phyloP scores from a whole-genome alignment of 2,329 filamentous ascomycete genomes.

The Aspergillus pseudotamarii region DNA sequence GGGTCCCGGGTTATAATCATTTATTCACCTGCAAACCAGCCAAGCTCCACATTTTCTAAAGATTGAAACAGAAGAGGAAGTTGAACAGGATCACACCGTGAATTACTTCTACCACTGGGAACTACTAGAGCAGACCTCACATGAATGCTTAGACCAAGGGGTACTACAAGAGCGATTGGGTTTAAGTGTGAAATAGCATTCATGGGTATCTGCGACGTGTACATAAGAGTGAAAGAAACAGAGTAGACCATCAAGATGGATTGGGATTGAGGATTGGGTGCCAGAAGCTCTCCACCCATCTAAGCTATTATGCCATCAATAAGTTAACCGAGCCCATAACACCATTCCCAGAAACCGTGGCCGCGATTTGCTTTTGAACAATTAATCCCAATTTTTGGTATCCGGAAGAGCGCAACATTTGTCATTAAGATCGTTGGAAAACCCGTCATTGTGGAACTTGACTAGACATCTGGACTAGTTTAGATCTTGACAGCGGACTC shows the following conservation, averaged over 20 bases:
- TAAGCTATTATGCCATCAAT: constrained; percentile 38
- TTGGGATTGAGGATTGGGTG: constrained; percentile 32
- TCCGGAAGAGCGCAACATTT: constrained; percentile 12
- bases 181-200: constrained; percentile 39
- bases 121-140: constrained; percentile 20
- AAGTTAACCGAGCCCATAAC: constrained; percentile 31
- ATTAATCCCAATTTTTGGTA: constrained; percentile 24
- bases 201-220: constrained; percentile 45
- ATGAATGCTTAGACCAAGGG: constrained; percentile 30
- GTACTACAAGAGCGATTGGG: constrained; percentile 24
- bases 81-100: background rate
- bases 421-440: constrained; percentile 29
- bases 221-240: constrained; percentile 28
- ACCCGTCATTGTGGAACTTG: constrained; percentile 28
- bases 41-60: background rate
- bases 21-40: background rate
- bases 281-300: constrained; percentile 31
- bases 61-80: background rate
- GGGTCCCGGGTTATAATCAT: background rate
- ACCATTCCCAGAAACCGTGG: constrained; percentile 21
- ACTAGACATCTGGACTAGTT: constrained; percentile 32
- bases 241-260: constrained; percentile 26
- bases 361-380: constrained; percentile 18
- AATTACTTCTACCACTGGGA: background rate
- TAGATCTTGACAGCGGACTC: constrained; percentile 99